A percentile compares a stretch with the other conserved stretches of the same genome.
phyloP scores from a whole-genome alignment of 768 basidiomycete species.

The Mrakia hoshinonis region DNA sequence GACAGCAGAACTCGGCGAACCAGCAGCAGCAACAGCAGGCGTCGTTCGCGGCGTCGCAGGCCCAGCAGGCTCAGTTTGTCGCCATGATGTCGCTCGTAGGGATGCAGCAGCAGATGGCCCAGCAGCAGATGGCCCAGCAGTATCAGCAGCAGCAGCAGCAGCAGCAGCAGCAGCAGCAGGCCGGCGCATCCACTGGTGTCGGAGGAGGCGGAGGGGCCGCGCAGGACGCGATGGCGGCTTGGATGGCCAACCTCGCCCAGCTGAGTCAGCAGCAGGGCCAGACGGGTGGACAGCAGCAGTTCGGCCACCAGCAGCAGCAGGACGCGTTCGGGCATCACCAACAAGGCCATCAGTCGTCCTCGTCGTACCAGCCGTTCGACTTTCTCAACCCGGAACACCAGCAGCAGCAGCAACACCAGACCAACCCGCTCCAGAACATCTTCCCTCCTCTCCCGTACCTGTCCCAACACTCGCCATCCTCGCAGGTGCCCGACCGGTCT shows the following conservation, averaged over 20 bases:
- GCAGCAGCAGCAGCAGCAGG: constrained; percentile 8
- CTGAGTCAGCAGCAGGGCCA: constrained; percentile 8
- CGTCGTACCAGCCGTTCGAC: not conserved
- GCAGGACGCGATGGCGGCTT: not conserved
- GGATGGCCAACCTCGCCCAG: constrained; percentile 11
- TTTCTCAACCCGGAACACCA: not conserved
- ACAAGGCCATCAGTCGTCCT: not conserved
- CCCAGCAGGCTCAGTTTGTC: constrained; percentile 5
- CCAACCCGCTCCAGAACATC: not conserved
- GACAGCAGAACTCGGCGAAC: not conserved
- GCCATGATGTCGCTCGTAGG: constrained; percentile 3
- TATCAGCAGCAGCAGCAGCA: constrained; percentile 3
- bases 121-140: constrained; percentile 13
- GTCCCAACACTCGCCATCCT: not conserved
- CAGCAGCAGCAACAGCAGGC: constrained; percentile 7
- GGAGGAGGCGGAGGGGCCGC: not conserved
- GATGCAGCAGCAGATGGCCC: constrained; percentile 3
- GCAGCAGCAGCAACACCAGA: not conserved
- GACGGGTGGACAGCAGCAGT: not conserved
- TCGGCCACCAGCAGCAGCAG: constrained; percentile 9
- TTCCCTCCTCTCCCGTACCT: not conserved
- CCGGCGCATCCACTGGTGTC: not conserved
- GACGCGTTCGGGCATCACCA: not conserved
- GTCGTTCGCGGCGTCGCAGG: not conserved
- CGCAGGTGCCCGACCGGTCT: not conserved